Evolutionary conservation across 306 rosid species (phyloP).

Genomic region (Fagus crenata): DNA sequence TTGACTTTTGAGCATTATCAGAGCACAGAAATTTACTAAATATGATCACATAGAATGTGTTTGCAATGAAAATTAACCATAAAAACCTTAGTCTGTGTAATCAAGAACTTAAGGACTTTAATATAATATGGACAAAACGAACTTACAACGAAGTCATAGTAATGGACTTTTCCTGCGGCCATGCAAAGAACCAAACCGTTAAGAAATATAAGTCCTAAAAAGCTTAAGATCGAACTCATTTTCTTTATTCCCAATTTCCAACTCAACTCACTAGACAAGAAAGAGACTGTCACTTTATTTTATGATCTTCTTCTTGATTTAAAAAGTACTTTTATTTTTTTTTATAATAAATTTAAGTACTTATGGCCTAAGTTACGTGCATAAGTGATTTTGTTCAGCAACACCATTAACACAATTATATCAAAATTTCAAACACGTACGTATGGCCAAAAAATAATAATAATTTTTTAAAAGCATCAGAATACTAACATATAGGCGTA

Average conservation of each 20-base stretch:
- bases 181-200: not conserved
- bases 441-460: not conserved
- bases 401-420: not conserved
- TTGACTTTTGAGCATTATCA: too few relatives aligned
- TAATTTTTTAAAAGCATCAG: not conserved
- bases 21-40: too few relatives aligned
- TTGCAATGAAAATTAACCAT: too few relatives aligned
- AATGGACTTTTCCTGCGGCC: not conserved
- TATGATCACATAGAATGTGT: too few relatives aligned
- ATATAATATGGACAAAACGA: not conserved
- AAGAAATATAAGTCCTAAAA: not conserved
- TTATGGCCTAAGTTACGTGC: not conserved
- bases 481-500: not conserved
- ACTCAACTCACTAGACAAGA: not conserved
- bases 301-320: not conserved
- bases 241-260: not conserved
- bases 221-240: not conserved
- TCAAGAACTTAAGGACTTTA: too few relatives aligned
- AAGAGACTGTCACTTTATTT: not conserved
- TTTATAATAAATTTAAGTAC: not conserved
- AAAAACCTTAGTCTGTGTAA: too few relatives aligned
- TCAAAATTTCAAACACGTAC: not conserved
- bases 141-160: conserved; percentile 14
- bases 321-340: too few relatives aligned
- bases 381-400: not conserved